Evolutionary conservation across 768 basidiomycete genomes (phyloP).

Genomic region (Termitomyces sp.): DNA sequence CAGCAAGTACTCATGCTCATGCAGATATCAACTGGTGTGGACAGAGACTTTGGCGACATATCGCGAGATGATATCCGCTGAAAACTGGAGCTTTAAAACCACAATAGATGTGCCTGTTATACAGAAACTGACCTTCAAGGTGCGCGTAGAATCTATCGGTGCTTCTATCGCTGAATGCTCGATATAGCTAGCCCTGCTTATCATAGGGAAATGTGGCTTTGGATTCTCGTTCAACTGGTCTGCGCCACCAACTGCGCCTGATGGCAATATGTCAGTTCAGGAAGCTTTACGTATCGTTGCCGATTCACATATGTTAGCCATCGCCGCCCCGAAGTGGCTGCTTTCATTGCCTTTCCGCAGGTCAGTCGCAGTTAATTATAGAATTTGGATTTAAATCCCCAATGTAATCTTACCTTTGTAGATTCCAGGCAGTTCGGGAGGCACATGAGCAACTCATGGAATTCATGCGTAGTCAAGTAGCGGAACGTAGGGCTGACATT

Average conservation of each 20-base stretch:
- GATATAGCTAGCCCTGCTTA: slow-evolving; percentile 33
- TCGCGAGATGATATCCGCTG: slow-evolving; percentile 25
- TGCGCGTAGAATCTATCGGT: not conserved
- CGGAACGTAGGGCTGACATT: slow-evolving; percentile 25
- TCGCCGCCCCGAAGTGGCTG: slow-evolving; percentile 33
- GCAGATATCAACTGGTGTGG: slow-evolving; percentile 32
- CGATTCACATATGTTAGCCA: slow-evolving; percentile 19
- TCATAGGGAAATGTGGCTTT: slow-evolving; percentile 42
- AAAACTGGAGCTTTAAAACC: slow-evolving; percentile 21
- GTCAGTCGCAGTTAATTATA: slow-evolving; percentile 16
- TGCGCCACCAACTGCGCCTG: slow-evolving; percentile 27
- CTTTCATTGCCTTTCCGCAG: slow-evolving; percentile 27
- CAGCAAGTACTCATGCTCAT: not conserved
- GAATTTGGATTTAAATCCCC: not conserved
- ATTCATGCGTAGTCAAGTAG: slow-evolving; percentile 35
- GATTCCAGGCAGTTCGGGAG: slow-evolving; percentile 20
- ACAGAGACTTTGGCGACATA: slow-evolving; percentile 24
- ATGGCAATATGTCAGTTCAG: slow-evolving; percentile 33
- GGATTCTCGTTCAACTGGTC: slow-evolving; percentile 39
- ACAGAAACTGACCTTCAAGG: slow-evolving; percentile 26
- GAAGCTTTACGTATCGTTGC: slow-evolving; percentile 30
- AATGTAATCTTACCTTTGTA: slow-evolving; percentile 4
- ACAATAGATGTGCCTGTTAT: slow-evolving; percentile 17
- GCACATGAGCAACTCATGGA: slow-evolving; percentile 25
- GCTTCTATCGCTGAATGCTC: not conserved